Conservation (phyloP, 768 basidiomycete species). For the Lactifluus rugatus region DNA sequence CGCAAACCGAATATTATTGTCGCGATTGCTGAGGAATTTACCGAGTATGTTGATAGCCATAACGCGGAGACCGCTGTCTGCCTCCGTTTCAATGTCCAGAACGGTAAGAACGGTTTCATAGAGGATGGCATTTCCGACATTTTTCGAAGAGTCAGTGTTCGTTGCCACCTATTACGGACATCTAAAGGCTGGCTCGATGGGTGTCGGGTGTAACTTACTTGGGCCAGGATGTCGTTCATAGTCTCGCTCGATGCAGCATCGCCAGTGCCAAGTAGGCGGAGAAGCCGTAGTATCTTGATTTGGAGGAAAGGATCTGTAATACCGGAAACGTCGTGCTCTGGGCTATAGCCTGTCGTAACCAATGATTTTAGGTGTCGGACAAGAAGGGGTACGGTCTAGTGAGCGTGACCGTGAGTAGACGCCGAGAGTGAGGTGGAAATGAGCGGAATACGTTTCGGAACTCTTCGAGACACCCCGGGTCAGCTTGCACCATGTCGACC, state of each 20-base stretch:
- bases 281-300: slow-evolving; percentile 82
- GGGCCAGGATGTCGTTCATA: slow-evolving; percentile 98
- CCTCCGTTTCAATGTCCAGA: slow-evolving; percentile 75
- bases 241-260: slow-evolving; percentile 83
- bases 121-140: slow-evolving; percentile 94
- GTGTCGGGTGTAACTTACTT: slow-evolving; percentile 37
- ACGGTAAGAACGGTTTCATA: slow-evolving; percentile 97
- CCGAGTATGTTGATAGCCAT: slow-evolving; percentile 99
- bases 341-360: slow-evolving; percentile 93
- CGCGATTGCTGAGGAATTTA: slow-evolving; percentile 93
- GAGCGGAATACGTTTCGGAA: slow-evolving; percentile 69
- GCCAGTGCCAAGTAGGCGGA: slow-evolving; percentile 80
- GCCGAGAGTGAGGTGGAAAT: slow-evolving; percentile 3
- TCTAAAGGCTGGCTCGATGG: background rate
- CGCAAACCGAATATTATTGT: slow-evolving; percentile 93
- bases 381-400: slow-evolving; percentile 83
- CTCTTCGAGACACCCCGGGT: slow-evolving; percentile 62
- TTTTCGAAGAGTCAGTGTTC: slow-evolving; percentile 95
- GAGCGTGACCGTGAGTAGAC: slow-evolving; percentile 7
- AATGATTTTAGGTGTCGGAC: slow-evolving; percentile 93
- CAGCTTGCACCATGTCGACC: slow-evolving; percentile 85
- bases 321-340: slow-evolving; percentile 98
- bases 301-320: slow-evolving; percentile 96
- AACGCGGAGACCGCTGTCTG: slow-evolving; percentile 88
- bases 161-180: slow-evolving; percentile 74